phyloP scores from a whole-genome alignment of 2,329 filamentous ascomycete genomes.

The Teratosphaeria pseudoeucalypti region DNA sequence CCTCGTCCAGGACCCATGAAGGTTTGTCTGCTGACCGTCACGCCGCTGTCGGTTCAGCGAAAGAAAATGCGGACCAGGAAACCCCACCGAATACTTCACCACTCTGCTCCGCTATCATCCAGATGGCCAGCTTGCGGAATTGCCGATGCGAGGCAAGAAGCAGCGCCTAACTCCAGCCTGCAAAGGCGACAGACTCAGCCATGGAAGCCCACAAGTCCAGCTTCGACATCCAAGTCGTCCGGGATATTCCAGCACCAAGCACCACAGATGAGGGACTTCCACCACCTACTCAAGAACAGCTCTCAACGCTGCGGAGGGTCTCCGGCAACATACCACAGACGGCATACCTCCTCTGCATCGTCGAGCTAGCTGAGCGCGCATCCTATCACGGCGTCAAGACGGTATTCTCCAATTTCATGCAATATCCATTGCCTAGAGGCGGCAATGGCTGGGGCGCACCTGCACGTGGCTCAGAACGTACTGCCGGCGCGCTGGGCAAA shows the following conservation, averaged over 20 bases:
- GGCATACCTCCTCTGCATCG: constrained; percentile 47
- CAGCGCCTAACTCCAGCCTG: neutral
- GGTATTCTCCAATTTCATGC: constrained; percentile 52
- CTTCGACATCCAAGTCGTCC: constrained; percentile 13
- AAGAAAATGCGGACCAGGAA: too few species aligned
- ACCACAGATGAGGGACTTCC: constrained; percentile 14
- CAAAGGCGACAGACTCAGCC: neutral
- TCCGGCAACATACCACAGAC: constrained; percentile 41
- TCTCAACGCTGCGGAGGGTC: constrained; percentile 36
- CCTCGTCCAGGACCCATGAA: too few species aligned
- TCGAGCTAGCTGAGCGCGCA: constrained; percentile 52
- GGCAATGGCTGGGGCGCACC: constrained; percentile 28
- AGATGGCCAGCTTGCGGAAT: too few species aligned
- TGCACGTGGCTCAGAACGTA: constrained; percentile 21
- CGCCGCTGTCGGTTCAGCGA: too few species aligned
- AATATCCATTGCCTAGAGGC: constrained; percentile 45
- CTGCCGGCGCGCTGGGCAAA: constrained; percentile 48
- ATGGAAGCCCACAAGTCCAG: constrained; percentile 1
- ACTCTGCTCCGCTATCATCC: too few species aligned
- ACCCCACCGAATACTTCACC: too few species aligned
- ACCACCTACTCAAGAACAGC: constrained; percentile 39
- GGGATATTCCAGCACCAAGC: constrained; percentile 8
- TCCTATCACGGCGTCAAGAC: constrained; percentile 47
- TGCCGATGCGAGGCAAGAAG: too few species aligned
- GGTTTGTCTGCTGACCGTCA: too few species aligned